These are phyloP conservation scores for Chaetomium fimeti DNA, from an alignment of 495 filamentous ascomycete genomes.

Conservation along the genomic window DNA sequence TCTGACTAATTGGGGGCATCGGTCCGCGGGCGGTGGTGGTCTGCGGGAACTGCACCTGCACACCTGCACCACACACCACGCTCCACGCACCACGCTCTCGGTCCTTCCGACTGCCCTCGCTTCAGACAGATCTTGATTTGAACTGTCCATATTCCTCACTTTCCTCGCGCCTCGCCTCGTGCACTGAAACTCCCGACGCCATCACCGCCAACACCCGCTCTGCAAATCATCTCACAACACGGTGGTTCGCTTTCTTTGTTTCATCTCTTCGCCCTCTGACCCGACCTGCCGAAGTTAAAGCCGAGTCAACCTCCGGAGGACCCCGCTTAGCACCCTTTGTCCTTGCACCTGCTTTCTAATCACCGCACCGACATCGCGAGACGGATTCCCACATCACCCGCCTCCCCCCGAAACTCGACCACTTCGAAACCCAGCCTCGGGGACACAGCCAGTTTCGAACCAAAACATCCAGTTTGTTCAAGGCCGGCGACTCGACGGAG, in stretches of 20 bases:
- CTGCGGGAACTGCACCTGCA: constrained; percentile 3
- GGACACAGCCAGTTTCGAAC: neutral
- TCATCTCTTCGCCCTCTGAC: constrained; percentile 13
- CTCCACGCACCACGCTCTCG: constrained; percentile 9
- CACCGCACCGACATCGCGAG: constrained; percentile 18
- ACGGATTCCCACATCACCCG: constrained; percentile 15
- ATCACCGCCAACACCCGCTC: constrained; percentile 1
- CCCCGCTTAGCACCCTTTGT: constrained; percentile 16
- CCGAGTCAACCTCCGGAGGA: constrained; percentile 12
- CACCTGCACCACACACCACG: too few relatives aligned
- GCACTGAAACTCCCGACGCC: constrained; percentile 14
- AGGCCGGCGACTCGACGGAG: constrained; percentile 10
- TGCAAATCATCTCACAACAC: neutral
- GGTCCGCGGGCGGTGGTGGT: constrained; percentile 10
- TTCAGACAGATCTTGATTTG: constrained; percentile 15
- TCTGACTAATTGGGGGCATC: constrained; percentile 29
- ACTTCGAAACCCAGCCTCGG: constrained; percentile 1
- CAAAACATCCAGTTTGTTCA: too few relatives aligned
- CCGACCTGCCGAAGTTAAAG: constrained; percentile 21
- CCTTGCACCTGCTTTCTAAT: constrained; percentile 2
- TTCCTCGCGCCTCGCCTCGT: neutral
- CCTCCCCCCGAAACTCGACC: constrained; percentile 1
- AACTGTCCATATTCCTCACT: constrained; percentile 19
- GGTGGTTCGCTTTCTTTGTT: constrained; percentile 13
- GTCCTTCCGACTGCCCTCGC: neutral